Evolutionary conservation across 306 rosid genomes (phyloP), one percentile per base, ranked within the genome.

Genomic region (Neltuma alba): DNA sequence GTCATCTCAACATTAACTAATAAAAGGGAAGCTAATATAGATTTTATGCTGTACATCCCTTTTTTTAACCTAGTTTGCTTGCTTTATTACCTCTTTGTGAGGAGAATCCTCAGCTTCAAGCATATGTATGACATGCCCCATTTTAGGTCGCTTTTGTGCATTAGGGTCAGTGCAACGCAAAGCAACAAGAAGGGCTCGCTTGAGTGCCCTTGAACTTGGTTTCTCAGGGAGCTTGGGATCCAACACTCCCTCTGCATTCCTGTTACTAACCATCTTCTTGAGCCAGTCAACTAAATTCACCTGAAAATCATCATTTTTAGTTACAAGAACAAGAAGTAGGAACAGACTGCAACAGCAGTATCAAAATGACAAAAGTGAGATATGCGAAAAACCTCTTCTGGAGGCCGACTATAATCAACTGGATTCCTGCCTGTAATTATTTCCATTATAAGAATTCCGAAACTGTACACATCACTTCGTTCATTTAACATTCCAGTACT

Each of bases 401-500:
- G 76, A 33, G 90, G 93, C 20, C 84, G 91, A 54, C 76, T 81
- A 52, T 86, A 88, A 76, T 89, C 91, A 25, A 89, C 93, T 9
- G 93, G 93, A 41, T 88, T 89, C 77, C 93, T 86, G 18, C 93
- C 93, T 1, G 91, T 44, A 65, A 87, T 84, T 77, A 89, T 86
- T 76, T 89, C 93, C 93, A 89, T 87, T 36, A 87, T 81, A 57
- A 89, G 91, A 82, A 89, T 88, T 33, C 93, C 93, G 68, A 89
- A 89, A 71, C 93, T 77, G 54, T 89, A 89, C 48, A 83, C 89
- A 72, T 89, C 91, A n/a, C 93, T 89, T 80, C 91, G 81, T 82
- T 89, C 93, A 45, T 87, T 89, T 70, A 89, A 79, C 93, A 89
- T 87, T 38, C 93, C 93, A 0, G 93, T 89, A 75, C 94, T 90